Evolutionary conservation across 2,329 filamentous ascomycete species (phyloP).

Genomic region (Clonostachys sp.): DNA sequence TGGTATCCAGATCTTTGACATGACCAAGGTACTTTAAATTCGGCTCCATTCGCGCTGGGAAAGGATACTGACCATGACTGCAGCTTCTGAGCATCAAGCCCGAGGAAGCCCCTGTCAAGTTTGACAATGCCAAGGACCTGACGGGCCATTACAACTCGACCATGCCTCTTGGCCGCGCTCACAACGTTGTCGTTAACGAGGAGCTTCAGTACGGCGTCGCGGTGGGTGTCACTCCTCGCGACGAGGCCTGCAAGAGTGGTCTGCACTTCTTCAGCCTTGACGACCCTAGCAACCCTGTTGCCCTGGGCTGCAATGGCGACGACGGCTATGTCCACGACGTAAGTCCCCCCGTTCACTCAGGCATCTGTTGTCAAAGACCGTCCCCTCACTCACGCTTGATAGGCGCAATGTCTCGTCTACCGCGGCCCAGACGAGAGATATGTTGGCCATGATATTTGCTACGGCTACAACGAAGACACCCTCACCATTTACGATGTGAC

Average conservation of each 20-base stretch:
- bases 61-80: background rate
- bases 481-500: constrained; percentile 44
- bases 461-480: constrained; percentile 46
- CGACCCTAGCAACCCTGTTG: constrained; percentile 40
- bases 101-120: constrained; percentile 20
- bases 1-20: constrained; percentile 57
- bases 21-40: constrained; percentile 34
- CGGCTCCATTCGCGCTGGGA: too few species aligned
- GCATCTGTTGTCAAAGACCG: background rate
- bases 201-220: constrained; percentile 36
- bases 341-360: background rate
- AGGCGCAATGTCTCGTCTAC: constrained; percentile 46
- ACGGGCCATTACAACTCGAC: constrained; percentile 19
- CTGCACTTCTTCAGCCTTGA: constrained; percentile 34
- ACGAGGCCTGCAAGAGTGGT: constrained; percentile 33
- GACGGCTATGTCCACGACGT: constrained; percentile 46
- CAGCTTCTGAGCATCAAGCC: constrained; percentile 33
- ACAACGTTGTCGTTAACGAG: constrained; percentile 24
- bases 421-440: constrained; percentile 40
- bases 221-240: constrained; percentile 35
- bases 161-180: constrained; percentile 26
- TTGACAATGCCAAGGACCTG: constrained; percentile 19
- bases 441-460: constrained; percentile 43
- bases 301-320: constrained; percentile 37
- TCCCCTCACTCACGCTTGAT: constrained; percentile 10